Base-by-base conservation (phyloP, 345 rosid species). In the Toxicodendron radicans region DNA sequence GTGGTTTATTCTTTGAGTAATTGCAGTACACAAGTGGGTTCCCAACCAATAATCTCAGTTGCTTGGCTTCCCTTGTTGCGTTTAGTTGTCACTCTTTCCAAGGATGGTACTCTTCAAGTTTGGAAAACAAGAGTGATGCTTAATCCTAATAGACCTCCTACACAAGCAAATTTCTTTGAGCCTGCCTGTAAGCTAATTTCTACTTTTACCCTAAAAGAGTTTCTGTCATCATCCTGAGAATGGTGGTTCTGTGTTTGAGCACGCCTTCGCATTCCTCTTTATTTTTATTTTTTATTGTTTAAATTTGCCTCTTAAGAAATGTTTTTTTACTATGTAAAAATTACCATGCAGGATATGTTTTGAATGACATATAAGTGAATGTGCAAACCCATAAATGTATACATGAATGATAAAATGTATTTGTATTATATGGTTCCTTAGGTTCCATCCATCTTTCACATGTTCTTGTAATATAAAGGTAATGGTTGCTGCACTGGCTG, bases 91-190 rank as follows among this genome's bases (percentile, higher is more conserved):
- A 90, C 97, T 72, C 87, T 95, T 62, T 89, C 92, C 68, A 93
- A 85, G 86, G 99, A 95, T 85, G 99, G 98, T 68, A 80, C 87
- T 74, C 86, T 95, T 82, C 98, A 95, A 80, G 97, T 90, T 41
- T 95, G 99, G 98, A 95, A 90, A 82, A 93, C 97, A 58, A 83
- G 97, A 52, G 85, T 88, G 69, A 80, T 83, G 10, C 81, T 88
- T 51, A 90, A 95, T 85, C 97, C 98, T 41, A 93, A 90, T 79
- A 89, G 92, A 71, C 96, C 99, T 81, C 90, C 97, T 2, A 87
- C 90, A 83, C 97, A 88, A 86, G 93, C 95, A 60, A 90, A 88
- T 79, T 95, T 95, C 82, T 95, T 95, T 81, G 98, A 95, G 83
- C 80, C 96, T 76, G 96, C 98, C 58, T 91, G 98, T 93, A 68